These are phyloP conservation scores for Capsella rubella DNA, from an alignment of 441 rosid genomes.

Conservation along the genomic window DNA sequence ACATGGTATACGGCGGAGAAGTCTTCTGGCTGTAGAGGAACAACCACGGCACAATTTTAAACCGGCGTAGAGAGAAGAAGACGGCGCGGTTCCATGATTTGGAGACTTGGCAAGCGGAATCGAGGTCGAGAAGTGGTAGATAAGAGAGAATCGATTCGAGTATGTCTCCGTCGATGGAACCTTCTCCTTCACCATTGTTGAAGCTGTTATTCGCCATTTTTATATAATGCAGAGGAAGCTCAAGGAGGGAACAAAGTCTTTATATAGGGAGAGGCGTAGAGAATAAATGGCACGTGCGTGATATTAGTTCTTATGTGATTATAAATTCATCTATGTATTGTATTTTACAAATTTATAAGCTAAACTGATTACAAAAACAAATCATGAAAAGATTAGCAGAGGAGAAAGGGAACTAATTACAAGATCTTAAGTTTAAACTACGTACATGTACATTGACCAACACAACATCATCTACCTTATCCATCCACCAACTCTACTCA, in stretches of 20 bases:
- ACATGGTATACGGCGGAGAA: conserved; percentile 45
- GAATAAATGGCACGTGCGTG: too few relatives aligned
- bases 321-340: too few relatives aligned
- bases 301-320: too few relatives aligned
- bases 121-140: conserved; percentile 67
- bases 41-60: conserved; percentile 68
- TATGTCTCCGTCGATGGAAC: conserved; percentile 60
- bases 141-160: conserved; percentile 55
- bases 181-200: conserved; percentile 26
- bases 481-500: conserved; percentile 1
- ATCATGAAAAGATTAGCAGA: too few relatives aligned
- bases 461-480: not conserved
- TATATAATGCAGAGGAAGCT: not conserved
- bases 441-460: too few relatives aligned
- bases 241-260: not conserved
- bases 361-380: too few relatives aligned
- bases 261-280: not conserved
- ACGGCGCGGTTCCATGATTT: conserved; percentile 70
- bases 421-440: too few relatives aligned
- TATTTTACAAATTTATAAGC: too few relatives aligned
- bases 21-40: conserved; percentile 58
- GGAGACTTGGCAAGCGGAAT: conserved; percentile 64
- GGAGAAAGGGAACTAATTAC: too few relatives aligned
- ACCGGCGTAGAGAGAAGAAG: conserved; percentile 65
- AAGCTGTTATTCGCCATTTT: conserved; percentile 13